These are phyloP conservation scores for Ilex aquifolium DNA, from an alignment of 257 asterid genomes.

Conservation along the genomic window DNA sequence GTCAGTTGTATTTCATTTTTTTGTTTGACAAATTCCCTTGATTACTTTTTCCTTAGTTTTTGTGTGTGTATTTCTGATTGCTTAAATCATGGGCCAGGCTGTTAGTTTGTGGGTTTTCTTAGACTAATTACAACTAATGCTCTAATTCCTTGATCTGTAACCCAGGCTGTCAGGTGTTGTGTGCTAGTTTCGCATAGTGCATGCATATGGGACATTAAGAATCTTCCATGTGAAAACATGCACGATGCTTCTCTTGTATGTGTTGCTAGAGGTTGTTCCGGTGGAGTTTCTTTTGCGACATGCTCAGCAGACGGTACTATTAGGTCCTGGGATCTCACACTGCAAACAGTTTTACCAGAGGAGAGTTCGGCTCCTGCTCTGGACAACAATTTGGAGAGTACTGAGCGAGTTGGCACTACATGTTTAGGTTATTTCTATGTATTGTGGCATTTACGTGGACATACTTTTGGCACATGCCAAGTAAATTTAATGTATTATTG, in stretches of 20 bases:
- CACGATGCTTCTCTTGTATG: conserved; percentile 58
- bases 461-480: too few species aligned
- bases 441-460: conserved; percentile 9
- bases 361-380: conserved; percentile 16
- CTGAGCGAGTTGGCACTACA: conserved; percentile 17
- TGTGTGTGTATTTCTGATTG: conserved; percentile 6
- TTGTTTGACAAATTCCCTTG: neutral
- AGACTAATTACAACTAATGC: conserved; percentile 28
- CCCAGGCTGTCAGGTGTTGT: conserved; percentile 68
- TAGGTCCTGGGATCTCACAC: conserved; percentile 66
- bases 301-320: conserved; percentile 69
- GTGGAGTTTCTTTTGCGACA: conserved; percentile 69
- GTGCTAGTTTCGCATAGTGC: conserved; percentile 61
- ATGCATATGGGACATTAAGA: conserved; percentile 66
- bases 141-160: conserved; percentile 34
- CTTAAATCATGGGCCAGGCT: conserved; percentile 4
- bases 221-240: conserved; percentile 54
- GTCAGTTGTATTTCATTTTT: neutral
- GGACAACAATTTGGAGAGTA: conserved; percentile 19
- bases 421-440: conserved; percentile 37
- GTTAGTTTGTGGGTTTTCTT: conserved; percentile 18
- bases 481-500: too few species aligned
- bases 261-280: conserved; percentile 61
- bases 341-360: conserved; percentile 24
- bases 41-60: neutral